A percentile compares a stretch with the other conserved stretches of the same genome.
These are phyloP conservation scores for Trichophyton verrucosum DNA, from an alignment of 2,329 filamentous ascomycete species.

Conservation along the genomic window DNA sequence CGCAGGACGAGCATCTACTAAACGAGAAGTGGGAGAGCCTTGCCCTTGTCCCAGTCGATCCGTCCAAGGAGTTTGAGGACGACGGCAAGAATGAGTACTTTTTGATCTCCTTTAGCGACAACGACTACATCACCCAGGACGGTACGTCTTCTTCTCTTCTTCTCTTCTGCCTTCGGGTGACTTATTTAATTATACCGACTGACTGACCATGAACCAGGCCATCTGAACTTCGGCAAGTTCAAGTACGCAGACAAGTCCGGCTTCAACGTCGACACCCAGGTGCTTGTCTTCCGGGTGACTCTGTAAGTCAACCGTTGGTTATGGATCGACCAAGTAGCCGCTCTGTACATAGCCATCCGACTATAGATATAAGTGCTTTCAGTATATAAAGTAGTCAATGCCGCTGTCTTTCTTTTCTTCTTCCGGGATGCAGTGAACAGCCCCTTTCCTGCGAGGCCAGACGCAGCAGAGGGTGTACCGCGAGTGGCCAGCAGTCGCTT, in stretches of 20 bases:
- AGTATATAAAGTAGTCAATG: too few species aligned
- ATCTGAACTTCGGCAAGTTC: conserved; percentile 46
- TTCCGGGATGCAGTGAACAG: too few species aligned
- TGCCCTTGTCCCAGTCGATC: conserved; percentile 45
- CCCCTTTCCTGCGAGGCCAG: too few species aligned
- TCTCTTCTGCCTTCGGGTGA: not conserved
- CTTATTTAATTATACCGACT: not conserved
- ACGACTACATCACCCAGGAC: conserved; percentile 64
- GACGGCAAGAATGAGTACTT: conserved; percentile 48
- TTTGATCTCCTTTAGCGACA: conserved; percentile 55
- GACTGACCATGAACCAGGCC: conserved; percentile 27
- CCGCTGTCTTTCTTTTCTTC: too few species aligned
- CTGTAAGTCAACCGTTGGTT: not conserved
- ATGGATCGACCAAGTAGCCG: not conserved
- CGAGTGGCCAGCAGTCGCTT: not conserved
- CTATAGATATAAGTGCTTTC: too few species aligned
- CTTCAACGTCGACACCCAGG: conserved; percentile 49
- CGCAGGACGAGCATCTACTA: conserved; percentile 45
- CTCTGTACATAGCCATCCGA: too few species aligned
- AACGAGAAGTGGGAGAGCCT: conserved; percentile 72
- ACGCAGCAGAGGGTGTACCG: not conserved
- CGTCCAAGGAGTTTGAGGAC: conserved; percentile 10
- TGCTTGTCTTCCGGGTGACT: conserved; percentile 41
- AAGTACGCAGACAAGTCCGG: conserved; percentile 46
- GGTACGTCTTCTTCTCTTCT: conserved; percentile 28